A percentile compares a stretch with the other conserved stretches of the same genome.
Conservation (phyloP, 176 grass and related monocot species). For the Miscanthus lutarioriparius region DNA sequence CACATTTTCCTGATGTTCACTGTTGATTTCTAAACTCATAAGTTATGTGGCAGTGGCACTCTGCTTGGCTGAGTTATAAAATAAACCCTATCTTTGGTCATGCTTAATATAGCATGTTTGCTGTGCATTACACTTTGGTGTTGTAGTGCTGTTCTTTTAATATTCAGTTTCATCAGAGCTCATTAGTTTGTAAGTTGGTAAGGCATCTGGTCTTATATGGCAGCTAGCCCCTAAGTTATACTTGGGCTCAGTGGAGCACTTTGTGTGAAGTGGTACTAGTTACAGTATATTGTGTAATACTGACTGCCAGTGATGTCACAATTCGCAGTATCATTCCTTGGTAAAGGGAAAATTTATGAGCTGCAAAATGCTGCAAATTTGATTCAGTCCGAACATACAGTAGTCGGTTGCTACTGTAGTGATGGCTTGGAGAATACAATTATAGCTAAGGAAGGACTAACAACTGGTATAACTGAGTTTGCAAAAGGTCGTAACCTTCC, state of each 20-base stretch:
- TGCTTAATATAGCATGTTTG: slow-evolving; percentile 7
- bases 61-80: background rate
- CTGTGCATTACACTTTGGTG: background rate
- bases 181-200: slow-evolving; percentile 8
- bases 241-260: background rate
- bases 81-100: background rate
- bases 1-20: slow-evolving; percentile 12
- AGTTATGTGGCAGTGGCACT: background rate
- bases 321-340: slow-evolving; percentile 74
- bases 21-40: background rate
- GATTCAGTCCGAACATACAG: slow-evolving; percentile 22
- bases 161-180: slow-evolving; percentile 17
- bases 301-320: slow-evolving; percentile 18
- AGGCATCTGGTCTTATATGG: background rate
- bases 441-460: slow-evolving; percentile 32
- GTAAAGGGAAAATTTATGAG: slow-evolving; percentile 49
- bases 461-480: slow-evolving; percentile 30
- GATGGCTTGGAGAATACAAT: slow-evolving; percentile 40
- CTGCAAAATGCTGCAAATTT: slow-evolving; percentile 35
- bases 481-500: slow-evolving; percentile 32
- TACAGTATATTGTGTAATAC: background rate
- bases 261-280: background rate
- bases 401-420: slow-evolving; percentile 33
- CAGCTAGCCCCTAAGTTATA: background rate
- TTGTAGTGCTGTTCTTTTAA: background rate